Evolutionary conservation across 2,329 filamentous ascomycete species (phyloP).

Genomic region (Penicillium sp.): DNA sequence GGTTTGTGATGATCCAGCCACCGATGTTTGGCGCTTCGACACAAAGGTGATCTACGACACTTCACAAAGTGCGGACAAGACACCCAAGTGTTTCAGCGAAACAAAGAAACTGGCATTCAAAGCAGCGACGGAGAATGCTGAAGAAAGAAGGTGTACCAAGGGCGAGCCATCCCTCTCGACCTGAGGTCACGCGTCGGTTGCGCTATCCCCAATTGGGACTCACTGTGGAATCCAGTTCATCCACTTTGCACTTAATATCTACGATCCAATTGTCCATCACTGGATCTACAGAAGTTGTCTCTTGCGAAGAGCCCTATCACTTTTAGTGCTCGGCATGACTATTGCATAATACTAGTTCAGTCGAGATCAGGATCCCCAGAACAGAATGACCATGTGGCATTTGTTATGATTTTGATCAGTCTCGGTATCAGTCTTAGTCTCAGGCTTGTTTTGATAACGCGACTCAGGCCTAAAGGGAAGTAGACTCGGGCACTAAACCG

Average conservation of each 20-base stretch:
- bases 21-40: slow-evolving; percentile 10
- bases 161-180: slow-evolving; percentile 27
- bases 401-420: neutral
- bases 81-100: slow-evolving; percentile 3
- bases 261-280: neutral
- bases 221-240: slow-evolving; percentile 1
- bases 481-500: no score
- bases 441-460: neutral
- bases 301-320: neutral
- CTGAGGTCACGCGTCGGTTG: slow-evolving; percentile 37
- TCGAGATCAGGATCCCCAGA: neutral
- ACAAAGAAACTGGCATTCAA: slow-evolving; percentile 15
- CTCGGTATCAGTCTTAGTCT: neutral
- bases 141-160: slow-evolving; percentile 13
- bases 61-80: neutral
- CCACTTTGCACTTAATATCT: neutral
- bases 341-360: neutral
- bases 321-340: neutral
- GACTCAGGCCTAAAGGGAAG: neutral
- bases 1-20: slow-evolving; percentile 9
- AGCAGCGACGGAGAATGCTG: neutral
- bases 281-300: neutral
- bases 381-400: neutral
- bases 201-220: slow-evolving; percentile 33
- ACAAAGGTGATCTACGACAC: slow-evolving; percentile 2